phyloP scores from a whole-genome alignment of 805 yeast species.

The Scheffersomyces amazonensis region DNA sequence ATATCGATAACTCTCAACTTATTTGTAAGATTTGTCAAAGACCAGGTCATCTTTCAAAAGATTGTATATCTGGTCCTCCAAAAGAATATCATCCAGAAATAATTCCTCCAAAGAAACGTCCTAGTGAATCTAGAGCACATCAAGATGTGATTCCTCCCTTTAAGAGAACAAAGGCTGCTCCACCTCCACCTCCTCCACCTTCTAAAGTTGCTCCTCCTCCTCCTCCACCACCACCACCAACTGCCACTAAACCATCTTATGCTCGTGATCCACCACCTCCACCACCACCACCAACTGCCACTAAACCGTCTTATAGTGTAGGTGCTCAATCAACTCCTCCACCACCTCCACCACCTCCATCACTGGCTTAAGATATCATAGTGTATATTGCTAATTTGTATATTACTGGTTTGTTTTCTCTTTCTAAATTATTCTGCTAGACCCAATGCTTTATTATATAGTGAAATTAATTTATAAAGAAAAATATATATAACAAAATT shows the following conservation, averaged over 20 bases:
- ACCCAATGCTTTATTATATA: too few relatives aligned
- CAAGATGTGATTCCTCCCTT: slow-evolving; percentile 17
- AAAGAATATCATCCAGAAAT: slow-evolving; percentile 1
- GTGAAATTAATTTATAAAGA: too few relatives aligned
- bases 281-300: slow-evolving; percentile 14
- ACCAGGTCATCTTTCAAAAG: slow-evolving; percentile 84
- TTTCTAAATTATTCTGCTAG: too few relatives aligned
- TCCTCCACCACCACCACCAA: slow-evolving; percentile 18
- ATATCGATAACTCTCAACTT: slow-evolving; percentile 48
- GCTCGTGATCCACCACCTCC: slow-evolving; percentile 16
- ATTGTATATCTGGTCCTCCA: slow-evolving; percentile 54
- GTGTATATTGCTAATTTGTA: too few relatives aligned
- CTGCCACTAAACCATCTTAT: slow-evolving; percentile 12
- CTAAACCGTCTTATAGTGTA: not conserved
- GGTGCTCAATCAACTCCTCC: slow-evolving; percentile 11
- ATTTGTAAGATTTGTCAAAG: slow-evolving; percentile 79
- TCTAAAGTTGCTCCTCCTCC: slow-evolving; percentile 6
- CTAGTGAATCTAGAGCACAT: slow-evolving; percentile 6
- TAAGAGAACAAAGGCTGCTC: slow-evolving; percentile 19
- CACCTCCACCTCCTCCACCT: slow-evolving; percentile 17
- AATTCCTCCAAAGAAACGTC: not conserved
- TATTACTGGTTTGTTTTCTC: not conserved
- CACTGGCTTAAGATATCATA: too few relatives aligned
- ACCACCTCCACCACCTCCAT: slow-evolving; percentile 2
- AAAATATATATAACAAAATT: too few relatives aligned